These are phyloP conservation scores for Rubus idaeus DNA, from an alignment of 306 rosid genomes.

Conservation along the genomic window DNA sequence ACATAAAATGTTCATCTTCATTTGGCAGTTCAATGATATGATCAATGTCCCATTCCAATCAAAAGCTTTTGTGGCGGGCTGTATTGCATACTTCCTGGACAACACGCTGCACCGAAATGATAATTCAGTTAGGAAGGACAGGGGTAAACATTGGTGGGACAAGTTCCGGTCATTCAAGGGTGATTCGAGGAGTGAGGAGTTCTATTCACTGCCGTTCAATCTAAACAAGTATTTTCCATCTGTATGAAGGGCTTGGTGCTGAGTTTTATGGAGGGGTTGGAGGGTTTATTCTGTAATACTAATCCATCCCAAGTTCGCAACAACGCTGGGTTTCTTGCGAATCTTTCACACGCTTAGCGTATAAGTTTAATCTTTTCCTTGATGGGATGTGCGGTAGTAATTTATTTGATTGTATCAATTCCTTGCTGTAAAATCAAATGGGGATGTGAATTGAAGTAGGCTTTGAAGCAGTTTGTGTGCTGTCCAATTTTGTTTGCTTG, in stretches of 20 bases:
- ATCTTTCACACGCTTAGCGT: slow-evolving; percentile 30
- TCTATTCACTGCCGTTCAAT: slow-evolving; percentile 90
- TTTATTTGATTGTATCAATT: slow-evolving; percentile 44
- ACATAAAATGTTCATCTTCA: not conserved
- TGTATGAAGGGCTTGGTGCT: slow-evolving; percentile 45
- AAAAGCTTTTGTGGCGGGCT: slow-evolving; percentile 87
- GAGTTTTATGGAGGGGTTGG: slow-evolving; percentile 8
- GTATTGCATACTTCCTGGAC: slow-evolving; percentile 80
- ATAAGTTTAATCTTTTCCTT: slow-evolving; percentile 34
- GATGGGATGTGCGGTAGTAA: slow-evolving; percentile 34
- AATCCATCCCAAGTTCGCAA: slow-evolving; percentile 23
- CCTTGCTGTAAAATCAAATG: slow-evolving; percentile 49
- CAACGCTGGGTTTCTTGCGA: slow-evolving; percentile 18
- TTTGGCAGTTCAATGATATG: slow-evolving; percentile 86
- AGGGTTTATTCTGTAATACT: slow-evolving; percentile 16
- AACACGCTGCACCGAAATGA: slow-evolving; percentile 79
- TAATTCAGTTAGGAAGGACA: slow-evolving; percentile 60
- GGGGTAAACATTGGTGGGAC: slow-evolving; percentile 99
- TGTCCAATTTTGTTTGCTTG: not conserved
- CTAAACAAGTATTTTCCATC: slow-evolving; percentile 97
- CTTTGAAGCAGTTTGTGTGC: slow-evolving; percentile 34
- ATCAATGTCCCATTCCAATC: slow-evolving; percentile 90
- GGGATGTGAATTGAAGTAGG: slow-evolving; percentile 37
- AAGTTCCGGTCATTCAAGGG: slow-evolving; percentile 76
- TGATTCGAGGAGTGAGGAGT: slow-evolving; percentile 86